These are phyloP conservation scores for Santalum album DNA, from an alignment of 164 flowering plant species.

Conservation along the genomic window DNA sequence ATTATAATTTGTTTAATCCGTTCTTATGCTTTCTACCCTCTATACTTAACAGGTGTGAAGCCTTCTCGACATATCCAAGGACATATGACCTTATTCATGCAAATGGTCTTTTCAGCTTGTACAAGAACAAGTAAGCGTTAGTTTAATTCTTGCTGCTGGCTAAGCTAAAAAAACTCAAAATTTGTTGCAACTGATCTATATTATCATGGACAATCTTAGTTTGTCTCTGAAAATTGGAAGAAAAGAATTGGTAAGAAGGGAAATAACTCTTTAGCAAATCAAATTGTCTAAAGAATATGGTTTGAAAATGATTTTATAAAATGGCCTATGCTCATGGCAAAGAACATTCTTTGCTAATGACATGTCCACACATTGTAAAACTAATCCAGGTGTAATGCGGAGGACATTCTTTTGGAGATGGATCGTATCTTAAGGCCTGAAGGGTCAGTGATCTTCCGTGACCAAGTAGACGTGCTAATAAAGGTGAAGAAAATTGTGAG, in stretches of 20 bases:
- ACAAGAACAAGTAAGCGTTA: conserved; percentile 40
- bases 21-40: neutral
- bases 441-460: conserved; percentile 45
- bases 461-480: conserved; percentile 26
- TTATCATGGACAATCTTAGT: no score
- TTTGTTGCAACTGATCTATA: no score
- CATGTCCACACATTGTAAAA: neutral
- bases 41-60: conserved; percentile 38
- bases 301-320: no score
- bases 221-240: no score
- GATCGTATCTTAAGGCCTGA: conserved; percentile 47
- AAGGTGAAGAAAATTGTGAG: conserved; percentile 28
- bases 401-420: conserved; percentile 50
- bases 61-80: conserved; percentile 46
- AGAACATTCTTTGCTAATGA: no score
- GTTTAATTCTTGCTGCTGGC: no score
- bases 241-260: no score
- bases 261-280: no score
- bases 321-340: no score
- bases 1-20: neutral
- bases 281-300: no score
- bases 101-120: conserved; percentile 36
- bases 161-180: no score
- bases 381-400: conserved; percentile 25
- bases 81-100: conserved; percentile 53